Percentiles rank a stretch among this genome's conserved stretches.
phyloP scores from a whole-genome alignment of 192 early-diverging fungal species.

The Dissophora globulifera region DNA sequence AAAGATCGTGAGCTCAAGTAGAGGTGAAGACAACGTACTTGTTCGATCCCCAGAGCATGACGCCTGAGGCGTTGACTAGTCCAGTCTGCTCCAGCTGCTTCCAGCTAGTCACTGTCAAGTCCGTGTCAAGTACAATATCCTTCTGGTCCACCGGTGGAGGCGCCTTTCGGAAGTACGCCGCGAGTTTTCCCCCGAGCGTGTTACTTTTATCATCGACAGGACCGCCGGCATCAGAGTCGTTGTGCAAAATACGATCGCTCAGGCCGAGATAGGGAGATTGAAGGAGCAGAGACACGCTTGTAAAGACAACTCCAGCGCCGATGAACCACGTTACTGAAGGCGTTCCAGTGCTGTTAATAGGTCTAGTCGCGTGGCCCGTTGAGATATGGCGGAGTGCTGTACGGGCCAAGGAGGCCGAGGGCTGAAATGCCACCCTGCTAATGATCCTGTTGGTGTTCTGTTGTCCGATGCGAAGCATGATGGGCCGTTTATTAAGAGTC shows the following conservation, averaged over 20 bases:
- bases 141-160: constrained; percentile 19
- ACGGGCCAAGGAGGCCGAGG: not conserved
- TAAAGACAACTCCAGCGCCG: constrained; percentile 42
- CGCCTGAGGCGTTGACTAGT: constrained; percentile 20
- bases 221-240: constrained; percentile 2
- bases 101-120: constrained; percentile 49
- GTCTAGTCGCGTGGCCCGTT: not conserved
- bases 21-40: constrained; percentile 15
- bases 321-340: constrained; percentile 24
- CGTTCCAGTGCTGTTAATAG: not conserved
- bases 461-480: constrained; percentile 21
- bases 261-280: constrained; percentile 35
- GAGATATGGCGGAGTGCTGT: constrained; percentile 1
- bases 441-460: constrained; percentile 5
- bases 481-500: not conserved
- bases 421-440: not conserved
- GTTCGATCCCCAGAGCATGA: constrained; percentile 54
- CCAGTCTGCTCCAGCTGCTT: constrained; percentile 45
- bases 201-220: not conserved
- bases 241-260: constrained; percentile 4
- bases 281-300: constrained; percentile 24
- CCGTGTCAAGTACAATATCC: constrained; percentile 37
- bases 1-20: too few species aligned
- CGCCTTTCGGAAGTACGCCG: constrained; percentile 9
- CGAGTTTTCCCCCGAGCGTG: constrained; percentile 15